These are phyloP conservation scores for Nothopassalora personata DNA, from an alignment of 2,329 filamentous ascomycete species.

Conservation along the genomic window DNA sequence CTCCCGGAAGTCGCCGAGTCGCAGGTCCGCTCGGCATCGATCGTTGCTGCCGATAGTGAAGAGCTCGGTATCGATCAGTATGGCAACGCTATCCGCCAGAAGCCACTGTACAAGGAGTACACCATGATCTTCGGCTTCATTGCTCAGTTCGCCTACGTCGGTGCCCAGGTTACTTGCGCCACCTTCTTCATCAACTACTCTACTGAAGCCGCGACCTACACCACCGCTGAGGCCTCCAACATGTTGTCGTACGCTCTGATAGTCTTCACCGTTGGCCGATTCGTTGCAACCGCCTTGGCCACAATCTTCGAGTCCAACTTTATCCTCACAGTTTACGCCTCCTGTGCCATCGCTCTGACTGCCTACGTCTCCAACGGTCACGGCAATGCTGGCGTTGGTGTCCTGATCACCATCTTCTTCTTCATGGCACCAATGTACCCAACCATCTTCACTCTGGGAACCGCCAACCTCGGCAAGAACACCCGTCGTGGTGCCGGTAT, in stretches of 20 bases:
- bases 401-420: conserved; percentile 36
- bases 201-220: conserved; percentile 31
- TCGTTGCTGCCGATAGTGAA: conserved; percentile 26
- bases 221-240: conserved; percentile 29
- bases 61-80: conserved; percentile 29
- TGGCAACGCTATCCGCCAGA: conserved; percentile 29
- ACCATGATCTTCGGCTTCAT: conserved; percentile 38
- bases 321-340: conserved; percentile 32
- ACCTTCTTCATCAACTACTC: conserved; percentile 39
- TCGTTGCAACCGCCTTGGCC: conserved; percentile 35
- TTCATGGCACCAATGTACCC: conserved; percentile 38
- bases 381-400: conserved; percentile 30
- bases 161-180: conserved; percentile 35
- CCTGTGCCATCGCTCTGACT: conserved; percentile 32
- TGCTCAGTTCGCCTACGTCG: conserved; percentile 36
- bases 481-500: conserved; percentile 39
- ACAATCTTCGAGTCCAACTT: conserved; percentile 35
- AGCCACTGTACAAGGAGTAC: conserved; percentile 37
- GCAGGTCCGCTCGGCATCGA: conserved; percentile 23
- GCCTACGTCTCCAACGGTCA: conserved; percentile 31
- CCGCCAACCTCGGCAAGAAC: conserved; percentile 36
- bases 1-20: conserved; percentile 32
- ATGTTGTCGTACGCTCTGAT: conserved; percentile 37
- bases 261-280: conserved; percentile 37
- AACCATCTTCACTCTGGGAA: conserved; percentile 38